A percentile compares a stretch with the other conserved stretches of the same genome.
phyloP scores from a whole-genome alignment of 2,329 filamentous ascomycete species.

The Salinomyces thailandicus region DNA sequence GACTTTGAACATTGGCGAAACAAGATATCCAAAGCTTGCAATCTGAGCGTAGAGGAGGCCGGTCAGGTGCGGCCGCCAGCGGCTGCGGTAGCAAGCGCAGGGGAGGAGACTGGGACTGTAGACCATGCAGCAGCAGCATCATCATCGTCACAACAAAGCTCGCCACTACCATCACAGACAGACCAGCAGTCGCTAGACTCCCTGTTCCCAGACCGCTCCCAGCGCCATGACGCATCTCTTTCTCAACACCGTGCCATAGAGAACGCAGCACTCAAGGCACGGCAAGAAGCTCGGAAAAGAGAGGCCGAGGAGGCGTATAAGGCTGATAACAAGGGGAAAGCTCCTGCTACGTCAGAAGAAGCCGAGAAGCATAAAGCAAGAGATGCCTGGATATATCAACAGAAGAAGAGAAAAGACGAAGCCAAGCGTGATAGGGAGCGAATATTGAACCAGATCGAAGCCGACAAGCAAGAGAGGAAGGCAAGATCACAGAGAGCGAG shows the following conservation, averaged over 20 bases:
- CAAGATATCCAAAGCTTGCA: constrained; percentile 38
- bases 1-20: constrained; percentile 55
- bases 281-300: constrained; percentile 28
- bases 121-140: too few species aligned
- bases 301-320: constrained; percentile 27
- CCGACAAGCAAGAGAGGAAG: constrained; percentile 61
- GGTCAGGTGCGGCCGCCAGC: too few species aligned
- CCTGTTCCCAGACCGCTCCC: constrained; percentile 43
- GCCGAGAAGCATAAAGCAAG: constrained; percentile 22
- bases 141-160: too few species aligned
- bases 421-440: constrained; percentile 58
- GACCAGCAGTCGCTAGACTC: constrained; percentile 5
- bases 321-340: constrained; percentile 13
- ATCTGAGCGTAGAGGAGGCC: constrained; percentile 24
- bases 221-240: constrained; percentile 33
- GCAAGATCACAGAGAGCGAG: constrained; percentile 27
- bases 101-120: not conserved
- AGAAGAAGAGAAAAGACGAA: constrained; percentile 54
- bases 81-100: not conserved
- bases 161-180: not conserved
- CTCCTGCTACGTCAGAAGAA: constrained; percentile 30
- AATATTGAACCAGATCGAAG: constrained; percentile 64
- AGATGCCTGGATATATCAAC: constrained; percentile 26
- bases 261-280: constrained; percentile 34
- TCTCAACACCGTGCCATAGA: constrained; percentile 38